phyloP scores from a whole-genome alignment of 495 filamentous ascomycete genomes.

The Cercophora sp. region DNA sequence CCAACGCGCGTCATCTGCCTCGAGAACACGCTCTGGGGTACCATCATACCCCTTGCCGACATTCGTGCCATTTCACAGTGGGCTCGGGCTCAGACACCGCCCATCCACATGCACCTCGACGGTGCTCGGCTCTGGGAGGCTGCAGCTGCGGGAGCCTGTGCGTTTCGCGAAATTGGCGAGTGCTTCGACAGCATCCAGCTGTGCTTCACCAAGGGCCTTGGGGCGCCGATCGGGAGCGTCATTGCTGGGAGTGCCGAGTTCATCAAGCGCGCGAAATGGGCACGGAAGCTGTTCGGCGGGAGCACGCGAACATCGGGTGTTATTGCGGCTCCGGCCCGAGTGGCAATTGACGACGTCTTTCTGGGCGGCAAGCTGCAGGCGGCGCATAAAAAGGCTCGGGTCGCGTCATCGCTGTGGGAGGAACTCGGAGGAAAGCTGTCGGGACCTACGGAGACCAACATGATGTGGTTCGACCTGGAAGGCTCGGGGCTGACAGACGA shows the following conservation, averaged over 20 bases:
- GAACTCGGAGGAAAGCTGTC: slow-evolving; percentile 55
- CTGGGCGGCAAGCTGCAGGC: slow-evolving; percentile 60
- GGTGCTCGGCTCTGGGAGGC: slow-evolving; percentile 85
- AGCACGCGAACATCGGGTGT: slow-evolving; percentile 70
- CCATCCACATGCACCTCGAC: slow-evolving; percentile 78
- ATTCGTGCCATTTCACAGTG: slow-evolving; percentile 62
- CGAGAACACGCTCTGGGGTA: slow-evolving; percentile 80
- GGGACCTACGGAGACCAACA: slow-evolving; percentile 78
- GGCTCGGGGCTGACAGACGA: slow-evolving; percentile 38
- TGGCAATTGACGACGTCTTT: slow-evolving; percentile 67
- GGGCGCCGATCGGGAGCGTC: slow-evolving; percentile 82
- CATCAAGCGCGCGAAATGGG: slow-evolving; percentile 70
- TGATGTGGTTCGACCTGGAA: slow-evolving; percentile 88
- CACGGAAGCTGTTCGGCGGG: slow-evolving; percentile 81
- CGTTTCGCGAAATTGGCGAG: slow-evolving; percentile 62
- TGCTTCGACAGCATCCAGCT: slow-evolving; percentile 78
- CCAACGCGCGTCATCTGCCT: slow-evolving; percentile 77
- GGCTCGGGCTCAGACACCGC: slow-evolving; percentile 61
- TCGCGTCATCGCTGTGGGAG: slow-evolving; percentile 60
- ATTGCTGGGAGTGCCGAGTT: slow-evolving; percentile 63
- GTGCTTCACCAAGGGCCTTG: slow-evolving; percentile 86
- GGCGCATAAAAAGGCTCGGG: slow-evolving; percentile 62
- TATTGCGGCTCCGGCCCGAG: slow-evolving; percentile 54
- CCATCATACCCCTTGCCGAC: slow-evolving; percentile 71
- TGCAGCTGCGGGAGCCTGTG: slow-evolving; percentile 55